Percentiles rank a stretch among this genome's conserved stretches.
Conservation (phyloP, 2,329 filamentous ascomycete genomes). For the Fusarium phyllophilum region DNA sequence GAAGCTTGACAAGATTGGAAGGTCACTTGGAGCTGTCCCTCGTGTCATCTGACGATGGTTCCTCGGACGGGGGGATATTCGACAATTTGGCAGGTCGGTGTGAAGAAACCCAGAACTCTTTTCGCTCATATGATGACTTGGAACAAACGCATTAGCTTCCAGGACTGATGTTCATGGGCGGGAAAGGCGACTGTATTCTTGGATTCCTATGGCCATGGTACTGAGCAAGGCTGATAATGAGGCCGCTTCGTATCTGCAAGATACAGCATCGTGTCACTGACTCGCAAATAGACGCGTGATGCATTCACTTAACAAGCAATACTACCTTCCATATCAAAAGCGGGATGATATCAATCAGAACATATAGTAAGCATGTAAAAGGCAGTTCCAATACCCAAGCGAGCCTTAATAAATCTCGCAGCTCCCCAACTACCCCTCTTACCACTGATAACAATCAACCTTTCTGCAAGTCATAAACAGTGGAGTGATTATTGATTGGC, state of each 20-base stretch:
- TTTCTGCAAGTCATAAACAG: neutral
- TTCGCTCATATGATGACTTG: neutral
- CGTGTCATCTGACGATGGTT: too few relatives aligned
- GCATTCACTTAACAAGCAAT: neutral
- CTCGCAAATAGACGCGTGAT: neutral
- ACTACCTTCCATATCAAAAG: constrained; percentile 11
- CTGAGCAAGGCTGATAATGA: neutral
- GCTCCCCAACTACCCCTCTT: neutral
- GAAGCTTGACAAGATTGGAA: neutral
- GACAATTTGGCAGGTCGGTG: rapidly evolving
- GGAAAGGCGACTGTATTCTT: rapidly evolving
- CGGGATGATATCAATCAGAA: neutral
- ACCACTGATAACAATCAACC: constrained; percentile 3
- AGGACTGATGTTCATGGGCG: rapidly evolving
- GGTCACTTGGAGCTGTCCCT: rapidly evolving
- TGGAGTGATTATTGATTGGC: neutral
- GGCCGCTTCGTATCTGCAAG: neutral
- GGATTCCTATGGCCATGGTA: rapidly evolving
- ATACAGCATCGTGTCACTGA: neutral
- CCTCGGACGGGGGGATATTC: neutral
- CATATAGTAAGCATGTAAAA: neutral
- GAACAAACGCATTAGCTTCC: rapidly evolving
- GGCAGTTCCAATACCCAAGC: neutral
- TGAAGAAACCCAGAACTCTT: neutral
- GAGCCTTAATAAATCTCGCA: constrained; percentile 12